These are phyloP conservation scores for Coniochaeta prunicola DNA, from an alignment of 2,329 filamentous ascomycete species.

Conservation along the genomic window DNA sequence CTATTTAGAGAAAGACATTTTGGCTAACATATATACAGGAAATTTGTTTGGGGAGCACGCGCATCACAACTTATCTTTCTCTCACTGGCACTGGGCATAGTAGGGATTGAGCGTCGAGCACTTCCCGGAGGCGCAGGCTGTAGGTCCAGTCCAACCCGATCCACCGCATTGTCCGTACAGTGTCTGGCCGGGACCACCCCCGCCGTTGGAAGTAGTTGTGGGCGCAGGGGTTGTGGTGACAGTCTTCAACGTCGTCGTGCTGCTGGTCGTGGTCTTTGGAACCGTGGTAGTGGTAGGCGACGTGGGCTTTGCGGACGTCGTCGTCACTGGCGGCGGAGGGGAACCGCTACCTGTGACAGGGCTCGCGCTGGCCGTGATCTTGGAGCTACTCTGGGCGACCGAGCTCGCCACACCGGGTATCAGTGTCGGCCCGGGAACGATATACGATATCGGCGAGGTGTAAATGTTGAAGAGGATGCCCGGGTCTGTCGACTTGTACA, in stretches of 20 bases:
- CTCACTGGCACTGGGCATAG: constrained; percentile 31
- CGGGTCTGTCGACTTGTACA: constrained; percentile 44
- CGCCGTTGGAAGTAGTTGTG: constrained; percentile 1
- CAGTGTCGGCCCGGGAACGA: constrained; percentile 10
- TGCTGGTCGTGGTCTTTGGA: constrained; percentile 1
- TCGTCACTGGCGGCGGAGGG: not conserved
- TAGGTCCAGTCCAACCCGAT: constrained; percentile 27
- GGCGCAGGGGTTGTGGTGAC: constrained; percentile 1
- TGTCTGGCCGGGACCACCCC: not conserved
- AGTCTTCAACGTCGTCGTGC: constrained; percentile 1
- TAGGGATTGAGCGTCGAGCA: constrained; percentile 31
- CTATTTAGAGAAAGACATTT: not conserved
- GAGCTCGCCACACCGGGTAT: constrained; percentile 14
- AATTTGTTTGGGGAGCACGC: not conserved
- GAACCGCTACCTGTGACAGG: constrained; percentile 3
- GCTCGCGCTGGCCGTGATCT: constrained; percentile 8
- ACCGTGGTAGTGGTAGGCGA: not conserved
- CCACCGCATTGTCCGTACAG: constrained; percentile 34
- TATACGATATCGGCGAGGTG: constrained; percentile 11
- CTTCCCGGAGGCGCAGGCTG: constrained; percentile 25
- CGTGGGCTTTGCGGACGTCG: not conserved
- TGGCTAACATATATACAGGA: not conserved
- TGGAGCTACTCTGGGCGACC: constrained; percentile 11
- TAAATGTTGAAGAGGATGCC: constrained; percentile 50
- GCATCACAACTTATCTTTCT: not conserved